phyloP scores from a whole-genome alignment of 2,329 filamentous ascomycete species.

The Fusarium subtropicale region DNA sequence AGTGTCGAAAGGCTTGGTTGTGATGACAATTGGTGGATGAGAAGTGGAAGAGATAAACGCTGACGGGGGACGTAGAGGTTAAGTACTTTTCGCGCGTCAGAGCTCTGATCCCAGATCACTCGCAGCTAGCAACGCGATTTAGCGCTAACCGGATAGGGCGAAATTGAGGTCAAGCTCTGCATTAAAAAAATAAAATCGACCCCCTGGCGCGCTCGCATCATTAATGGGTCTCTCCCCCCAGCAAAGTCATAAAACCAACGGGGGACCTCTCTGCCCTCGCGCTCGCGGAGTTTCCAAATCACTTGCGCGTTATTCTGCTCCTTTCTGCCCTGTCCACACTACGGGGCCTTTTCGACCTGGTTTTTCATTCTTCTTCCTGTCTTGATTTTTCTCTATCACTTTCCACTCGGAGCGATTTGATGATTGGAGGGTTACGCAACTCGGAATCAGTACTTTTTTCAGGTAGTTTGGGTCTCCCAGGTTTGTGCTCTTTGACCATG shows the following conservation, averaged over 20 bases:
- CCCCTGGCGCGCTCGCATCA: conserved; percentile 40
- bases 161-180: conserved; percentile 47
- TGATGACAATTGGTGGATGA: conserved; percentile 54
- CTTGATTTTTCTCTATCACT: conserved; percentile 9
- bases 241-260: conserved; percentile 44
- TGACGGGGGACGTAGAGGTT: conserved; percentile 62
- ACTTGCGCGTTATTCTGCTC: conserved; percentile 28
- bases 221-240: conserved; percentile 3
- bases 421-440: conserved; percentile 25
- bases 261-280: conserved; percentile 10
- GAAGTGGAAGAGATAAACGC: conserved; percentile 51
- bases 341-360: conserved; percentile 2
- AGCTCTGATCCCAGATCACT: conserved; percentile 64
- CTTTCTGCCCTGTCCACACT: conserved; percentile 1
- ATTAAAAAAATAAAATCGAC: conserved; percentile 47
- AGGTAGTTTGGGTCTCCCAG: conserved; percentile 24
- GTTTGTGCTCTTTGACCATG: conserved; percentile 1
- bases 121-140: conserved; percentile 45
- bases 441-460: conserved; percentile 20
- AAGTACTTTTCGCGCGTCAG: conserved; percentile 67
- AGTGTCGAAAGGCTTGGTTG: conserved; percentile 51
- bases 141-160: conserved; percentile 50
- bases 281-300: conserved; percentile 20
- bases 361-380: conserved; percentile 6
- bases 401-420: conserved; percentile 14